Evolutionary conservation across 345 rosid genomes (phyloP).

Genomic region (Murraya paniculata): DNA sequence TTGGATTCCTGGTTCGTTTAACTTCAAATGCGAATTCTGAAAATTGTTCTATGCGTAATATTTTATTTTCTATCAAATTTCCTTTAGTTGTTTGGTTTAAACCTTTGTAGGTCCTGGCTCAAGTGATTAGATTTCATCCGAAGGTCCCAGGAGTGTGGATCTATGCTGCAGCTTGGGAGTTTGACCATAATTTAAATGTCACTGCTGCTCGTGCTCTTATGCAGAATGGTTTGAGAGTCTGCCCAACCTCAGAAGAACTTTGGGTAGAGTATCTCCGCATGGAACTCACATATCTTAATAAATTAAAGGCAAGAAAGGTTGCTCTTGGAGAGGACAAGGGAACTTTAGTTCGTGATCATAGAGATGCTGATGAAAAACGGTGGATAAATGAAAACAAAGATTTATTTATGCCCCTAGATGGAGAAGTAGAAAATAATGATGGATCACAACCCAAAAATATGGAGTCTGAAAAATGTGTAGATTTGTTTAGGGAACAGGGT

Average conservation of each 20-base stretch:
- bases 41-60: neutral
- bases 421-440: constrained; percentile 28
- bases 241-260: constrained; percentile 75
- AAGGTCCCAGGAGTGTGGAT: constrained; percentile 89
- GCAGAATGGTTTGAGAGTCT: constrained; percentile 84
- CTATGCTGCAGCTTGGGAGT: constrained; percentile 98
- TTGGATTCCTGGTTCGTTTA: neutral
- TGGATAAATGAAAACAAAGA: constrained; percentile 74
- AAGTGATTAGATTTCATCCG: constrained; percentile 77
- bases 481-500: constrained; percentile 65
- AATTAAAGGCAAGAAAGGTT: constrained; percentile 75
- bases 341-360: constrained; percentile 40
- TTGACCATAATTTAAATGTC: constrained; percentile 75
- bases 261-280: constrained; percentile 93
- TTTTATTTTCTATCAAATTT: neutral
- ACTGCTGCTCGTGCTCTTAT: constrained; percentile 83
- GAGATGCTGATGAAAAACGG: constrained; percentile 36
- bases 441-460: constrained; percentile 36
- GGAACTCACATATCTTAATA: constrained; percentile 87
- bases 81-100: neutral
- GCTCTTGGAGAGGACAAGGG: constrained; percentile 81
- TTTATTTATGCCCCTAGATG: constrained; percentile 65
- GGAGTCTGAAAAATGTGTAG: constrained; percentile 41
- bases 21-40: neutral
- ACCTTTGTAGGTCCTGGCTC: constrained; percentile 63